Conservation (phyloP, 2,329 filamentous ascomycete species). For the Fonsecaea erecta region DNA sequence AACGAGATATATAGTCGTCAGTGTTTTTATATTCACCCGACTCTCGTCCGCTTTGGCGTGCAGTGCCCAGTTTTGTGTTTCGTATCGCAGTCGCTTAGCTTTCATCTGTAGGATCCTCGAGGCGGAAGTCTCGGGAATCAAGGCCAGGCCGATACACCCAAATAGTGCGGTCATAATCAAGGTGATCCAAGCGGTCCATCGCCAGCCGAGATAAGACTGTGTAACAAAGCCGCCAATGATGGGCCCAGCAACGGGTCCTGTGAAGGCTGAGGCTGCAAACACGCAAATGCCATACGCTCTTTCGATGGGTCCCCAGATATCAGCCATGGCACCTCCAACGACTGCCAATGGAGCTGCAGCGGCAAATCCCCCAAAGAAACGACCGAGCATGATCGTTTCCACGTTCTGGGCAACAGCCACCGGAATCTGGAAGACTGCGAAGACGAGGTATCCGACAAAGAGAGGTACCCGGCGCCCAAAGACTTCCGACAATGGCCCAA, state of each 20-base stretch:
- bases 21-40: constrained; percentile 44
- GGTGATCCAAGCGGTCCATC: constrained; percentile 63
- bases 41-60: constrained; percentile 53
- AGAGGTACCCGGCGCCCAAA: constrained; percentile 57
- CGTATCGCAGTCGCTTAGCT: constrained; percentile 54
- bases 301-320: constrained; percentile 56
- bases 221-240: constrained; percentile 58
- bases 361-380: constrained; percentile 61
- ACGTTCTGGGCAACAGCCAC: constrained; percentile 60
- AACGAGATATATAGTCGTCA: constrained; percentile 52
- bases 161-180: constrained; percentile 54
- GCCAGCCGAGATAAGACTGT: constrained; percentile 57
- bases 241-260: constrained; percentile 51
- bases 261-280: constrained; percentile 54
- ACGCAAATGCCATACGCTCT: constrained; percentile 53
- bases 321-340: constrained; percentile 55
- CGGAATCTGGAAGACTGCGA: constrained; percentile 61
- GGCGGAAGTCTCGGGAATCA: constrained; percentile 59
- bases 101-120: constrained; percentile 55
- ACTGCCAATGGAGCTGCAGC: constrained; percentile 58
- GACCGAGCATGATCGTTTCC: constrained; percentile 58
- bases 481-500: constrained; percentile 53
- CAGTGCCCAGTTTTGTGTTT: constrained; percentile 54
- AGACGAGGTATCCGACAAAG: constrained; percentile 54
- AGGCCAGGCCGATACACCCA: constrained; percentile 48